These are phyloP conservation scores for Podospora didyma DNA, from an alignment of 495 filamentous ascomycete genomes.

Conservation along the genomic window DNA sequence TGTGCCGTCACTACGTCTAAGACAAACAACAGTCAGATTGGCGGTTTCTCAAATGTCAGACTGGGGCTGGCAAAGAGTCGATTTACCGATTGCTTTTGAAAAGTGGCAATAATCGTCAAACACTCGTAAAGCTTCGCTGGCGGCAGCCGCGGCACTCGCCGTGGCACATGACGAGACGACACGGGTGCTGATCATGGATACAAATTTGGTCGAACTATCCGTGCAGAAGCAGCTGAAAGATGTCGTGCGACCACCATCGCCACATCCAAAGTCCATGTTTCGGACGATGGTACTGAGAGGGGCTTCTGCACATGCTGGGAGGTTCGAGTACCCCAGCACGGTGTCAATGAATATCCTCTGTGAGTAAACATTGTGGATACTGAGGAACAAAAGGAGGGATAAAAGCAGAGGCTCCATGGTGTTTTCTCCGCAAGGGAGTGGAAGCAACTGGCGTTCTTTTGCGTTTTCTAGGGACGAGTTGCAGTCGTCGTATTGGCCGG, in stretches of 20 bases:
- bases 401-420: too few species aligned
- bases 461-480: too few species aligned
- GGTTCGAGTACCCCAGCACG: conserved; percentile 13
- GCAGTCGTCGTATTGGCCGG: too few species aligned
- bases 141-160: background rate
- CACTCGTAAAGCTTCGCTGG: background rate
- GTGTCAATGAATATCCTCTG: conserved; percentile 21
- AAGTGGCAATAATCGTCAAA: background rate
- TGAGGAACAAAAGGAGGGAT: background rate
- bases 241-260: conserved; percentile 15
- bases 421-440: too few species aligned
- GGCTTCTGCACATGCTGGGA: conserved; percentile 16
- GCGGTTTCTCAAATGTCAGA: too few species aligned
- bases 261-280: conserved; percentile 19
- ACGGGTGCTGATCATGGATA: conserved; percentile 3
- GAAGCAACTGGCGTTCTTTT: too few species aligned
- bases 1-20: too few species aligned
- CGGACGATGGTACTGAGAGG: conserved; percentile 20
- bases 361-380: background rate
- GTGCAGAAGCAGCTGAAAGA: conserved; percentile 26
- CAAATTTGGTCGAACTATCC: conserved; percentile 25
- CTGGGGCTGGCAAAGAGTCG: too few species aligned
- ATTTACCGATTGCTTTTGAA: background rate
- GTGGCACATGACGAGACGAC: background rate
- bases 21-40: too few species aligned